Conservation (phyloP, 371 early-diverging fungal species). For the Chytridiales sp. region DNA sequence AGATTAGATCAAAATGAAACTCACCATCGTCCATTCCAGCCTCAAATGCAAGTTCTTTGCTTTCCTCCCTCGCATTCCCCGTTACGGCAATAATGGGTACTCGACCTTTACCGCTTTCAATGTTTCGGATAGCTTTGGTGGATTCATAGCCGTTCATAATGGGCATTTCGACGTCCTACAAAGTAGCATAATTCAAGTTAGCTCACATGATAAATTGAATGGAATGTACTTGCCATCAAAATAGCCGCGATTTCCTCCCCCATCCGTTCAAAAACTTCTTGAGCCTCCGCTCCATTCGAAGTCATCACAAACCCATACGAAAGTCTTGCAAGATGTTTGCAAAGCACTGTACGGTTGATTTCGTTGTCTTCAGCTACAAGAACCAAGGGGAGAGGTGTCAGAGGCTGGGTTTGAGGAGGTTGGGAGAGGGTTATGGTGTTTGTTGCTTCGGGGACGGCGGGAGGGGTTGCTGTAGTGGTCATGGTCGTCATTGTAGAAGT, state of each 20-base stretch:
- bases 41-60: background rate
- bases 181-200: background rate
- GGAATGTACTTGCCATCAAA: background rate
- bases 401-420: too few species aligned
- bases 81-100: conserved; percentile 28
- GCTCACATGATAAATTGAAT: too few species aligned
- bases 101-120: background rate
- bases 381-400: too few species aligned
- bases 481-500: too few species aligned
- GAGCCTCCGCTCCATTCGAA: conserved; percentile 48
- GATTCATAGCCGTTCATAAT: conserved; percentile 21
- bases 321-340: conserved; percentile 38
- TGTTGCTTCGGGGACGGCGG: too few species aligned
- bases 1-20: too few species aligned
- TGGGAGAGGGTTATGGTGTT: too few species aligned
- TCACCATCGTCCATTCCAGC: conserved; percentile 10
- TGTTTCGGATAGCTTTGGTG: conserved; percentile 14
- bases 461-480: too few species aligned
- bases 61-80: conserved; percentile 19
- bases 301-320: conserved; percentile 40
- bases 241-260: background rate
- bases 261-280: conserved; percentile 19
- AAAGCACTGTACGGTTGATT: conserved; percentile 48
- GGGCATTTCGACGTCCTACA: conserved; percentile 29
- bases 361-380: conserved; percentile 56